Evolutionary conservation across 2,329 filamentous ascomycete species (phyloP), one percentile per base, ranked within the genome.

Genomic region (Fusarium decemcellulare): DNA sequence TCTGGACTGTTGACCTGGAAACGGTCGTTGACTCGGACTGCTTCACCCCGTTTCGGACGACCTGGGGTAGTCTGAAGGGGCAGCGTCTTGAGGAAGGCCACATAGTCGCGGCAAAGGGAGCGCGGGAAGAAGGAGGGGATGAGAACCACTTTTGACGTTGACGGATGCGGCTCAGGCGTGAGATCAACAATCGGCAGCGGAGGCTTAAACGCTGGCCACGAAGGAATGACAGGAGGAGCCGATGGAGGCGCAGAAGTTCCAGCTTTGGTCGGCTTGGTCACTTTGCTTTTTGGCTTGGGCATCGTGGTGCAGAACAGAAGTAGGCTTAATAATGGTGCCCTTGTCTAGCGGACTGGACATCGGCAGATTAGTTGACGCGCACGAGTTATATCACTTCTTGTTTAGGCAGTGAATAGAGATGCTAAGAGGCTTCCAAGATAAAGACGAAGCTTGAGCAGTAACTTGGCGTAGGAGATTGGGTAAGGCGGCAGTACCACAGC

Each of bases 1-100:
- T 70, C 79, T 30, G 88, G 80, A 81, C 98, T 95, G 30, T 94
- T 84, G 18, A 97, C 83, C 80, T 97, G 93, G 73, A 92, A 97
- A 11, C 95, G 90, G 77, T 98, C 95, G 77, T 98, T 98, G 48
- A 97, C 92, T 37, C 95, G 87, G 8, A 93, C 87, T 2, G 94
- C 94, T 59, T 96, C 91, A 50, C 93, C 93, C 65, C 89, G 90
- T 78, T 93, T 95, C 2, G 93, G 93, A 65, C 89, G 90, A 0
- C 89, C 90, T 0, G 93, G 93, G 0, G 93, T 97, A 1, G 93
- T 97, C 46, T 87, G 87, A 47, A 97, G 82, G 0, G 93, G 90
- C 4, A 97, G 81, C 0, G 86, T 87, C 57, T 80, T 80, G 1
- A 97, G 86, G 73, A 95, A 96, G 1, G 88, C 85, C 52, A 94